Evolutionary conservation across 495 filamentous ascomycete species (phyloP), one percentile per base, ranked within the genome.

Genomic region (Penicillium manginii): DNA sequence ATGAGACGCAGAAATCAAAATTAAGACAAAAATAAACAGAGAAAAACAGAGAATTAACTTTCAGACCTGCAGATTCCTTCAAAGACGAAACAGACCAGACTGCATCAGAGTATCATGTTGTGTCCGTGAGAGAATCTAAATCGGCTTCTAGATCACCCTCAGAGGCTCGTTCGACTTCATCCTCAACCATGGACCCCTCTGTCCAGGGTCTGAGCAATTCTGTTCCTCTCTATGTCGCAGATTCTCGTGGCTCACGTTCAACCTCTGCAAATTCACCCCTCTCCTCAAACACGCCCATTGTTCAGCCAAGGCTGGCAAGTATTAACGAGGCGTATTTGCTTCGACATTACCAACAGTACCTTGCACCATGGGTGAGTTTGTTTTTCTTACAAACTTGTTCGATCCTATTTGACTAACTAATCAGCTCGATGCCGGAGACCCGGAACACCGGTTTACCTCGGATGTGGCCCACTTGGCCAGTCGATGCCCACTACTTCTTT

Each of bases 71-170:
- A 78, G 75, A 74, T 42, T 60, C 70, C 8, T 78, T 78, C 57
- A 74, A 76, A 57, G 75, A 78, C 59, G 75, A 78, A 55, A 78
- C 75, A 40, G 68, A 74, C 23, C 72, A 72, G 51, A 78, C 73
- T 7, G 75, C 75, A 21, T 66, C 73, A 12, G 75, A 78, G 57
- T 78, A 78, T 51, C 62, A 71, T 56, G 67, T 78, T 40, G 56
- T 78, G 17, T 52, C 71, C 9, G 55, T 64, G 15, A 64, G 45
- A 19, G 52, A 56, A 12, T 57, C 62, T 9, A 60, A 65, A 43
- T 57, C 61, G 6, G 54, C 47, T 32, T 58, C 59, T 17, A 61
- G 66, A 58, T 67, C 69, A 50, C 49, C 65, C 19, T 71, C 69
- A 2, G 66, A 70, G 49, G 59, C 59, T 53, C 69, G 50, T 26